Evolutionary conservation across 306 rosid species (phyloP), one percentile per base, ranked within the genome.

Genomic region (Cyclanthera cordifolia): DNA sequence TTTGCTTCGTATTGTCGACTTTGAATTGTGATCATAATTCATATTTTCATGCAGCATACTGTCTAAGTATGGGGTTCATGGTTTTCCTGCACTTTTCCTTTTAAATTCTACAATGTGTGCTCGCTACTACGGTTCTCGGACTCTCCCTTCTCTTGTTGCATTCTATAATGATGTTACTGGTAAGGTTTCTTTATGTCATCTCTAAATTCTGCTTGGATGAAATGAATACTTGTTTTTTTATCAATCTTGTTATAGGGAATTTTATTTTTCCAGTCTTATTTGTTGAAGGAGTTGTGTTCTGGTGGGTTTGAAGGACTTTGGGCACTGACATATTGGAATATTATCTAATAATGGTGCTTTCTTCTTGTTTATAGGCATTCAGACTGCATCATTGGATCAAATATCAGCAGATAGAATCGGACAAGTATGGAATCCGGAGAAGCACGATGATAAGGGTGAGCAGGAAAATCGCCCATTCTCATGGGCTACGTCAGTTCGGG

Each of bases 21-120:
- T 34, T 72, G 25, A 43, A 2, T 4, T 24, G 51, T 69, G 46
- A 60, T 16, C 39, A 67, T 17, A 67, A 20, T 14, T 74, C 58
- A 15, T 20, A 28, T 75, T 51, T 52, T 51, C 1, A 19, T 78
- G 84, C 89, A 94, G 99, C 68, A 88, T 78, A 66, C 84, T 90
- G 55, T 94, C 99, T 7, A 94, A 90, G 55, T 94, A 94, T 65
- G 99, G 99, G 67, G 95, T 94, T 52, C 99, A 88, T 77, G 99
- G 99, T 53, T 90, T 94, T 76, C 99, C 99, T 66, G 86, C 95
- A 6, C 85, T 94, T 5, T 85, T 94, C 75, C 84, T 94, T 77
- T 78, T 94, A 71, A 94, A 94, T 79, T 88, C 95, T 65, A 85
- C 96, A 1, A 82, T 86, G 88, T 91, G 96, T 0, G 73, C 84